Percentiles rank a stretch among this genome's conserved stretches.
Evolutionary conservation across 2,329 filamentous ascomycete genomes (phyloP).

Genomic region (Apiospora arundinis): DNA sequence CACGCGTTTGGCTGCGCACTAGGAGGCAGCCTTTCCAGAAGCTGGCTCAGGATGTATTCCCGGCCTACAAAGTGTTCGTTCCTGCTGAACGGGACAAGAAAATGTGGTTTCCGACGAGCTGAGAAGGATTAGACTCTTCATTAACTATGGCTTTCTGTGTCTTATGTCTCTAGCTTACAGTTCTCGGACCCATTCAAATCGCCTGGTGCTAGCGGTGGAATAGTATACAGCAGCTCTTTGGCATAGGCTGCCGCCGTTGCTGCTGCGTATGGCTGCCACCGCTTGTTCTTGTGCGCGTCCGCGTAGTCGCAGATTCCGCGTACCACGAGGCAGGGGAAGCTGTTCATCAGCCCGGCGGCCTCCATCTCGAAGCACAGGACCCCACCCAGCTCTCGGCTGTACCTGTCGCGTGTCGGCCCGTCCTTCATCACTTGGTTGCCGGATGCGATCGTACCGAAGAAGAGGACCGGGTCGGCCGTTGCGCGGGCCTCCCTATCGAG

Average conservation of each 20-base stretch:
- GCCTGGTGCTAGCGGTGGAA: conserved; percentile 1
- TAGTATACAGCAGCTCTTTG: conserved; percentile 28
- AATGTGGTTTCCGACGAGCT: not conserved
- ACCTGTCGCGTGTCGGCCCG: conserved; percentile 23
- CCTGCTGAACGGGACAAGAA: not conserved
- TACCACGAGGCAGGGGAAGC: conserved; percentile 38
- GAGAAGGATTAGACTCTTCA: not conserved
- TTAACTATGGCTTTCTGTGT: not conserved
- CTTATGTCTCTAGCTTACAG: not conserved
- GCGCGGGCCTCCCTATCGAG: not conserved
- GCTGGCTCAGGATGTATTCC: not conserved
- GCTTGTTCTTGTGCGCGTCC: conserved; percentile 35
- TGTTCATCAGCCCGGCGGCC: conserved; percentile 38
- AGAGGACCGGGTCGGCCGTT: not conserved
- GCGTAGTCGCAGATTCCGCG: conserved; percentile 41
- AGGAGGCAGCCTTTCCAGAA: not conserved
- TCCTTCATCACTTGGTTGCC: conserved; percentile 30
- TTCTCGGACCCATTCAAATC: not conserved
- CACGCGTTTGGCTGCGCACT: not conserved
- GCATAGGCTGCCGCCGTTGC: conserved; percentile 34
- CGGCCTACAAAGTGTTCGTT: not conserved
- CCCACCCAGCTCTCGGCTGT: conserved; percentile 17
- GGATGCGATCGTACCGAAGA: conserved; percentile 26
- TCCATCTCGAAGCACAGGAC: conserved; percentile 30
- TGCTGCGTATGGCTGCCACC: conserved; percentile 35